Evolutionary conservation across 2,329 filamentous ascomycete species (phyloP), one percentile per base, ranked within the genome.

Genomic region (Microsporum audouinii): DNA sequence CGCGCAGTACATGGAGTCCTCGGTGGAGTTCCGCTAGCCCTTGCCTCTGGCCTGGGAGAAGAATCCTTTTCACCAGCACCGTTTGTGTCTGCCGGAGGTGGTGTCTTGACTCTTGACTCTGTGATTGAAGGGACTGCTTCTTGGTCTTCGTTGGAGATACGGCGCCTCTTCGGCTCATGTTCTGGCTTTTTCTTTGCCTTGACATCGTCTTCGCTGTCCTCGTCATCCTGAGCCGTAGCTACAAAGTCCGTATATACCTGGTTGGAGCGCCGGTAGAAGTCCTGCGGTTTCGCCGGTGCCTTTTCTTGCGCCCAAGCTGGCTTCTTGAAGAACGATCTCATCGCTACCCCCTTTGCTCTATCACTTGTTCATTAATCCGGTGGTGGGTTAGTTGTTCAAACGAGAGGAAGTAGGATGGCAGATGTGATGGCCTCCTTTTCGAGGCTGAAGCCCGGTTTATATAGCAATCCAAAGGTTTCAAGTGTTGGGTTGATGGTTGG

Each of bases 321-420:
- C 64, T 80, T 82, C 58, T 80, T 83, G 72, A 85, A 85, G 43
- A 76, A 75, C 73, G 77, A 51, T 10, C 23, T 29, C 45, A 51
- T 51, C 10, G 12, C 38, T 23, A 23, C 1, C 17, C 17, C 10
- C 45, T 51, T 12, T 51, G 45, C 23, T 51, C 27, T 51, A 12
- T 6, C n/a, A n/a, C 5, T 43, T 43, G 17, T 43, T 4, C 2
- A 29, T 7, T 33, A 29, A 29, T 31, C n/a, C 10, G 23, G 5
- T 29, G 45, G 45, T 51, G 23, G 45, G 45, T 31, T 31, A 31
- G 45, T 5, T 33, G 10, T 31, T 10, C 12, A 31, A 3, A 45
- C 12, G 14, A 45, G 41, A 12, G 45, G 3, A 31, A 51, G 45
- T 51, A 23, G 45, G 23, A 51, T 29, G 45, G 31, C 8, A 12